These are phyloP conservation scores for Skeletonema tropicum DNA, from an alignment of 108 stramenopile species.

Conservation along the genomic window DNA sequence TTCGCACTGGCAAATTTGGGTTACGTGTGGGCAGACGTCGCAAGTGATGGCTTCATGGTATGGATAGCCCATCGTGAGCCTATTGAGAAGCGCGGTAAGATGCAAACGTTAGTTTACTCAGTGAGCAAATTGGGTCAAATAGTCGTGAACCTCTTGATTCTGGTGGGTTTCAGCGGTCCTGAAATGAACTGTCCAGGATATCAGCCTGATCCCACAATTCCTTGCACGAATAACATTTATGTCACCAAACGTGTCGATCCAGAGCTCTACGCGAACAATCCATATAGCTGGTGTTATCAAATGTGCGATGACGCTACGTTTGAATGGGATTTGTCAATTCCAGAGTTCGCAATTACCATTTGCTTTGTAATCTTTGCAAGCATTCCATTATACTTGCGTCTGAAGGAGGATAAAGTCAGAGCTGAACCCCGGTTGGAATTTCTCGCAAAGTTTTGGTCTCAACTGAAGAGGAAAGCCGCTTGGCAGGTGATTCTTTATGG, in stretches of 20 bases:
- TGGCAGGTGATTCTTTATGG: constrained; percentile 55
- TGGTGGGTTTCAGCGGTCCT: constrained; percentile 56
- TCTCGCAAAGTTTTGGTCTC: constrained; percentile 36
- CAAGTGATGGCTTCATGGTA: constrained; percentile 54
- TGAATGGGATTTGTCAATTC: constrained; percentile 44
- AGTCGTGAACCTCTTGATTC: constrained; percentile 44
- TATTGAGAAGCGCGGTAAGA: constrained; percentile 48
- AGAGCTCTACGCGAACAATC: constrained; percentile 24
- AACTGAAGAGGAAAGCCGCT: constrained; percentile 36
- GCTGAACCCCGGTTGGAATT: constrained; percentile 34
- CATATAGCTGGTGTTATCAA: constrained; percentile 45
- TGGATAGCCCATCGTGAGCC: constrained; percentile 59
- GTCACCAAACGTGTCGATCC: constrained; percentile 39
- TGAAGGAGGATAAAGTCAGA: constrained; percentile 45
- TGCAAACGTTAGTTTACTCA: constrained; percentile 53
- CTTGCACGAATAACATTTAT: constrained; percentile 27
- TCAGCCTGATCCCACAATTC: constrained; percentile 33
- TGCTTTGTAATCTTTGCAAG: constrained; percentile 44
- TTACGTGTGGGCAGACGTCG: constrained; percentile 54
- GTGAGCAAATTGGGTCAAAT: constrained; percentile 52
- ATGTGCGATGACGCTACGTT: constrained; percentile 38
- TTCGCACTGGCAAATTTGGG: constrained; percentile 42
- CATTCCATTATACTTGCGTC: constrained; percentile 41
- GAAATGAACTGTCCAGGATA: constrained; percentile 50
- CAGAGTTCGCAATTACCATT: constrained; percentile 49